phyloP scores from a whole-genome alignment of 139 green algal species.

The Parachlorella kessleri region DNA sequence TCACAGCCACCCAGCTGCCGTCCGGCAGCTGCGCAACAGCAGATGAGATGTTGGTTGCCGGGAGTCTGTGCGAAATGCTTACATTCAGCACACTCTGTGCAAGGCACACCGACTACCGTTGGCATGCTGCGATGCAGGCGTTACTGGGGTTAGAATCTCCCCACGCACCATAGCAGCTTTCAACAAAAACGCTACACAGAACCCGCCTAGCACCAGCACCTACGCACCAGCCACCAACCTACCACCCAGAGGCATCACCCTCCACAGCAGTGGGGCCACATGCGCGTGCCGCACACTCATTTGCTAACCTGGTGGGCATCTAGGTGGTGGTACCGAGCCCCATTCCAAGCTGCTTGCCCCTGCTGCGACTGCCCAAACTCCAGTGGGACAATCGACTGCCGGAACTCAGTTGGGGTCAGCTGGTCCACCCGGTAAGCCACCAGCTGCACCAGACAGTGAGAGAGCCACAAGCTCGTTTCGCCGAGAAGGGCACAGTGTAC shows the following conservation, averaged over 20 bases:
- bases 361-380: background rate
- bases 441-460: conserved; percentile 31
- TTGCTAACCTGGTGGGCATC: conserved; percentile 35
- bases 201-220: background rate
- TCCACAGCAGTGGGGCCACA: no score
- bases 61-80: background rate
- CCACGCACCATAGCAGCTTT: background rate
- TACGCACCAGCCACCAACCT: background rate
- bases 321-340: conserved; percentile 44
- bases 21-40: conserved; percentile 29
- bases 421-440: conserved; percentile 26
- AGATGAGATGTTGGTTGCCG: background rate
- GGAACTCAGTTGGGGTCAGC: conserved; percentile 30
- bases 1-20: conserved; percentile 41
- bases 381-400: conserved; percentile 28
- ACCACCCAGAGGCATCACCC: no score
- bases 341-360: conserved; percentile 34
- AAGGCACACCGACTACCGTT: no score
- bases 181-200: background rate
- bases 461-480: no score
- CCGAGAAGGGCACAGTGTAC: no score
- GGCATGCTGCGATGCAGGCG: background rate
- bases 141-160: background rate
- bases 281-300: no score
- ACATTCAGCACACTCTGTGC: background rate